Evolutionary conservation across 441 rosid genomes (phyloP), one percentile per base, ranked within the genome.

Genomic region (Adansonia rubrostipa): DNA sequence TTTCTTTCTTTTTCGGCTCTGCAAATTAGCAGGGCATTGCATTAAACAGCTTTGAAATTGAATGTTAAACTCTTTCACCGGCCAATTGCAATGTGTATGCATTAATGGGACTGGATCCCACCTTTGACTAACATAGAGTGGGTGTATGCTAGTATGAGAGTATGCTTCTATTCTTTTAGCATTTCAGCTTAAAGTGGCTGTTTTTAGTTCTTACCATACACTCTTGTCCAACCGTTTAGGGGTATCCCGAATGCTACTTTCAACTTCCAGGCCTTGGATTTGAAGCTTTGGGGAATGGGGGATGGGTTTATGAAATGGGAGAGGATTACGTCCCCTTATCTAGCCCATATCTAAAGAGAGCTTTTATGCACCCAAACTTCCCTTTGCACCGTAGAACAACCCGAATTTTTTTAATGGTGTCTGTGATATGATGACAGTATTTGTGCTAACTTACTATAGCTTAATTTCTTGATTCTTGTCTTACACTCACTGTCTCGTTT

Each of bases 401-500:
- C 19, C 20, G 15, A 9, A 13, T 47, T 47, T 15, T 71, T 15
- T 15, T 72, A 6, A 13, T 50, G 47, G 28, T 4, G 6, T 9
- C 75, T 5, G 8, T 54, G 9, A 9, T 71, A n/a, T 54, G 2
- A 11, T 54, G 62, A 71, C 44, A 33, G 62, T 28, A 36, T 56
- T 54, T 56, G 9, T 72, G 17, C 76, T 10, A 64, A 64, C 68
- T 64, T 17, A 36, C 76, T 19, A 17, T 72, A 3, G 6, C 2
- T 72, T 13, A 36, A 64, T 72, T 56, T 72, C 51, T 56, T 36
- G 40, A 0, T 10, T 40, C 76, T 71, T 0, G 58, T 19, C 60
- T 74, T 48, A 56, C 42, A 13, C 56, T 65, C 33, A 57, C 84
- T 14, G 61, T 66, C 15, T 60, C 54, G 58, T 76, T 73, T 69